phyloP scores from a whole-genome alignment of 2,329 filamentous ascomycete species.

The Lecanosticta acicola region DNA sequence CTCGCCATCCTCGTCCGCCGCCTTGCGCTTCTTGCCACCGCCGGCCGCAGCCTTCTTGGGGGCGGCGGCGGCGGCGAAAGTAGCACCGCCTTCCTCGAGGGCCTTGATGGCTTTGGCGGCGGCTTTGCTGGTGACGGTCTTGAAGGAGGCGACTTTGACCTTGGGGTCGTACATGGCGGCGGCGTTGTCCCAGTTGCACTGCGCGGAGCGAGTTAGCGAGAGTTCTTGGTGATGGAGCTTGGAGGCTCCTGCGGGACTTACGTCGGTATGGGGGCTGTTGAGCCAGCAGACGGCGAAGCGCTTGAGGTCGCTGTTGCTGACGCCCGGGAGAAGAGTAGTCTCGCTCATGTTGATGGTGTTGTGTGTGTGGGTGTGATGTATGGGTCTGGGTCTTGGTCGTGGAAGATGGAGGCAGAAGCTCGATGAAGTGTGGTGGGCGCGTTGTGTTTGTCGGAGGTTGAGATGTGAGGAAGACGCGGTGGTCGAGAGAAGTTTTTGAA shows the following conservation, averaged over 20 bases:
- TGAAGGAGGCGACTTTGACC: conserved; percentile 18
- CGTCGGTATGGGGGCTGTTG: conserved; percentile 1
- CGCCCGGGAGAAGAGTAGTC: conserved; percentile 6
- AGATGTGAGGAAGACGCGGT: background rate
- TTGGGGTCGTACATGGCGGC: conserved; percentile 14
- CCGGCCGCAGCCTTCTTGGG: conserved; percentile 8
- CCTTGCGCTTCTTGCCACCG: conserved; percentile 10
- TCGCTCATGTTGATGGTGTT: conserved; percentile 6
- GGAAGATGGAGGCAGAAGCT: background rate
- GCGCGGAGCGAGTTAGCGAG: background rate
- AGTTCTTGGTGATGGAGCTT: background rate
- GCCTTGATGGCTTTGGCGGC: conserved; percentile 5
- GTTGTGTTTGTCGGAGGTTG: background rate
- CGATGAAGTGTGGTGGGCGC: background rate
- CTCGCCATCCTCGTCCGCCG: conserved; percentile 6
- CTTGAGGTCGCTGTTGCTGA: conserved; percentile 11
- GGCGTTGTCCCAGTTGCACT: conserved; percentile 17
- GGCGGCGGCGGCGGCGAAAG: background rate
- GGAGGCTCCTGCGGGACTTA: conserved; percentile 1
- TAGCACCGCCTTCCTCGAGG: background rate
- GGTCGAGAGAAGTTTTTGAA: background rate
- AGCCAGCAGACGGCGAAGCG: conserved; percentile 21
- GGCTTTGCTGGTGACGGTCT: conserved; percentile 12
- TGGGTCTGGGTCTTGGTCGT: background rate
- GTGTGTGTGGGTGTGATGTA: conserved; percentile 4